Base-by-base conservation (phyloP, 768 basidiomycete species). In the Cubamyces sp. region DNA sequence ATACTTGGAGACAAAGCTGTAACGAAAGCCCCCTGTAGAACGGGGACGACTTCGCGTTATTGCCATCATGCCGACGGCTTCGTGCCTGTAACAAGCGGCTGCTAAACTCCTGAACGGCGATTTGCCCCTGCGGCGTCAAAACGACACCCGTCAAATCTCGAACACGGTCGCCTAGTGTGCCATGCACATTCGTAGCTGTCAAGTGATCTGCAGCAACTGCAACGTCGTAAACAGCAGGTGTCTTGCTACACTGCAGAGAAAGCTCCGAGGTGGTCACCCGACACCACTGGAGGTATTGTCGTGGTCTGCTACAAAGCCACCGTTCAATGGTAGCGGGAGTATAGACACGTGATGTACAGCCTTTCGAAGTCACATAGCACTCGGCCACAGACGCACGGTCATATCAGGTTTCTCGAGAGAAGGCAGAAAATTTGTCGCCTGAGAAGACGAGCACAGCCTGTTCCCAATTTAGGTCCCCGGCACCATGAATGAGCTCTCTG, bases 271-370 rank as follows among this genome's bases (percentile, higher is more conserved):
- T 18, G 43, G 51, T 51, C 49, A 61, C n/a, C 34, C 21, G 53
- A 56, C 28, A 34, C 7, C 15, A 11, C 16, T 9, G 19, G 7
- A 5, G 37, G 26, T 19, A 57, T 18, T 12, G 26, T 60, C 41
- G 40, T 49, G 57, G n/a, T 26, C 59, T 46, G 59, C 7, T 8
- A 39, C 40, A 53, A 34, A 21, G 19, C 48, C 47, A 30, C 34
- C 45, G 55, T 39, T 37, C 28, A 23, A 56, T 21, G 25, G 26
- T 12, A 14, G 12, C 39, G 21, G 26, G 42, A 43, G 11, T 6
- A n/a, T 42, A 21, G 25, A 19, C 57, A 41, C 26, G 49, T 39
- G 48, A 6, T 11, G 52, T 53, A 54, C 30, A 54, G 58, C 58
- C 58, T 45, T 45, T 25, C 6, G 40, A 52, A 19, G 43, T 5